Base-by-base conservation (phyloP, 1,139 yeast species). In the Candida sanyaensis region DNA sequence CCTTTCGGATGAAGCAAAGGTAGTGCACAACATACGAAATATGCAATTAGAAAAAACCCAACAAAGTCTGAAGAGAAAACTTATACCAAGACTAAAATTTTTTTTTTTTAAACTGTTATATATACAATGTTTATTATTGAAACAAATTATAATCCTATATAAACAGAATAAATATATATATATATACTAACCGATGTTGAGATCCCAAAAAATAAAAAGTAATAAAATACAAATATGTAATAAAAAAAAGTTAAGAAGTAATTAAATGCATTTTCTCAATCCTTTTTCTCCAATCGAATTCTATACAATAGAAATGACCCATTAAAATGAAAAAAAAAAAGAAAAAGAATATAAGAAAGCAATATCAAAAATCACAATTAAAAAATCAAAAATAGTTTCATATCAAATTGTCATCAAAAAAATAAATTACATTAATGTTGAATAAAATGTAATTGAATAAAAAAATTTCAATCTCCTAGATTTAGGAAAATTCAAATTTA, bases 351-450 rank as follows among this genome's bases (percentile, higher is more conserved):
- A 17, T 17, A 17, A 17, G 9, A 17, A 8, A n/a, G 6, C 39
- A 41, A 37, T 43, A 41, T 33, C 43, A 57, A 50, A 55, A 55
- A 53, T 50, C 55, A 36, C 23, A 36, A 36, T 36, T 4, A 50
- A 59, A 58, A 54, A 56, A 51, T 44, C 59, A 17, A 17, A 17
- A 17, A 17, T 17, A 36, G 42, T 39, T 48, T 51, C 49, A 46
- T 47, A 49, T 42, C 50, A 41, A 32, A 41, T 45, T 49, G 56
- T 60, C 59, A 55, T 56, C 62, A 58, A 58, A 54, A 52, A 50
- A 46, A 51, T 41, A 58, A 69, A 76, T 75, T 75, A 77, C 84
- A 79, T 79, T 79, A 79, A 80, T 81, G 86, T 81, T 81, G 86
- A 81, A 81, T 80, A 79, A 47, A 80, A 79, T 78, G 84, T 72